A percentile compares a stretch with the other conserved stretches of the same genome.
phyloP scores from a whole-genome alignment of 2,329 filamentous ascomycete species.

The Ascochyta lentis region DNA sequence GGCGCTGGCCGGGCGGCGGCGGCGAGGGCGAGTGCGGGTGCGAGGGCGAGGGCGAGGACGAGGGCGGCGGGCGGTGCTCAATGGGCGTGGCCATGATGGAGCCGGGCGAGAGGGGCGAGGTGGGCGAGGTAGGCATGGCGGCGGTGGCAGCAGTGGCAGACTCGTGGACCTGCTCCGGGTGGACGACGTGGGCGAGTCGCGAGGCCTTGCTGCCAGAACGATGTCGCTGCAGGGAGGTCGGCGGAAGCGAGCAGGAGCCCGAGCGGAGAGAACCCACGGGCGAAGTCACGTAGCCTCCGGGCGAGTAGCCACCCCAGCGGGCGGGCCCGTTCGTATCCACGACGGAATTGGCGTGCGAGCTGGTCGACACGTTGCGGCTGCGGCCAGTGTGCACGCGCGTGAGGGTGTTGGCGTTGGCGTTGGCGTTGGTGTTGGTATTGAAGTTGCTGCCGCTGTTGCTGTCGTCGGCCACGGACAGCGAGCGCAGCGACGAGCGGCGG shows the following conservation, averaged over 20 bases:
- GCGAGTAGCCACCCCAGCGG: conserved; percentile 73
- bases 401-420: conserved; percentile 36
- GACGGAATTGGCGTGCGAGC: conserved; percentile 64
- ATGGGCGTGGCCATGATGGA: conserved; percentile 6
- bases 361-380: conserved; percentile 51
- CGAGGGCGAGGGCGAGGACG: neutral
- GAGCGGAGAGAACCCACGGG: conserved; percentile 67
- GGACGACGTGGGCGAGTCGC: conserved; percentile 51
- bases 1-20: conserved; percentile 34
- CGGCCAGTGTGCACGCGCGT: conserved; percentile 36
- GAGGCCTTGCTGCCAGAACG: conserved; percentile 52
- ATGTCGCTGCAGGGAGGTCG: conserved; percentile 41
- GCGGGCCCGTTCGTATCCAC: conserved; percentile 72
- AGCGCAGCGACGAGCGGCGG: conserved; percentile 67
- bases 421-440: neutral
- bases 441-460: too few species aligned
- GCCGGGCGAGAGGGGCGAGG: conserved; percentile 25
- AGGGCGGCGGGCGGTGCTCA: conserved; percentile 16
- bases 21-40: neutral
- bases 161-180: conserved; percentile 40
- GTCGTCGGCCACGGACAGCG: conserved; percentile 51
- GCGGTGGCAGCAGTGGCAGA: too few species aligned
- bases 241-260: conserved; percentile 51
- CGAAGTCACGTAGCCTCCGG: conserved; percentile 71
- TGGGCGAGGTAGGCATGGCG: conserved; percentile 11